These are phyloP conservation scores for Colletotrichum sp. DNA, from an alignment of 2,329 filamentous ascomycete species.

Conservation along the genomic window DNA sequence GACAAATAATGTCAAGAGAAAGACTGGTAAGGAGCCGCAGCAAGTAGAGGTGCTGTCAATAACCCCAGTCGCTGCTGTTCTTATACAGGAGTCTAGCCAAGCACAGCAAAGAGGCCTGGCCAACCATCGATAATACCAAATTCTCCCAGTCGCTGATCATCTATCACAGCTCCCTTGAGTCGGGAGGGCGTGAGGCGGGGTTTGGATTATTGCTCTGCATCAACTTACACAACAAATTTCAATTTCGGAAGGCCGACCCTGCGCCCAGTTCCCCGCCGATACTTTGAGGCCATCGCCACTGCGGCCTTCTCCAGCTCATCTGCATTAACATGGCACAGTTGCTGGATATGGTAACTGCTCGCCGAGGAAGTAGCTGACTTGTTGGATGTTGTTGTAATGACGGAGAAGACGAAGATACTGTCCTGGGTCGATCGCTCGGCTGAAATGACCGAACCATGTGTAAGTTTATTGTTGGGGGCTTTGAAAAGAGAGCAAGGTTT, in stretches of 20 bases:
- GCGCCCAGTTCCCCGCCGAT: neutral
- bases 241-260: neutral
- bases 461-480: neutral
- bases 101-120: neutral
- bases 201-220: neutral
- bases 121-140: neutral
- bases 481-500: neutral
- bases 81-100: neutral
- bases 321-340: neutral
- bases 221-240: neutral
- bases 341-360: neutral
- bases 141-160: neutral
- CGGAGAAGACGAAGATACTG: neutral
- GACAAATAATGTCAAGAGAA: neutral
- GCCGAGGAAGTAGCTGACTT: neutral
- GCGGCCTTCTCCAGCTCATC: neutral
- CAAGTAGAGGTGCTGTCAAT: neutral
- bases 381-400: neutral
- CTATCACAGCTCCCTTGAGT: neutral
- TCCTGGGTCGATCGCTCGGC: neutral
- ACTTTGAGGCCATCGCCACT: neutral
- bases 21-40: neutral
- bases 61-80: neutral
- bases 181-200: too few species aligned
- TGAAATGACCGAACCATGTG: neutral